Conservation (phyloP, 129 eudicot species). For the Helianthus annuus region DNA sequence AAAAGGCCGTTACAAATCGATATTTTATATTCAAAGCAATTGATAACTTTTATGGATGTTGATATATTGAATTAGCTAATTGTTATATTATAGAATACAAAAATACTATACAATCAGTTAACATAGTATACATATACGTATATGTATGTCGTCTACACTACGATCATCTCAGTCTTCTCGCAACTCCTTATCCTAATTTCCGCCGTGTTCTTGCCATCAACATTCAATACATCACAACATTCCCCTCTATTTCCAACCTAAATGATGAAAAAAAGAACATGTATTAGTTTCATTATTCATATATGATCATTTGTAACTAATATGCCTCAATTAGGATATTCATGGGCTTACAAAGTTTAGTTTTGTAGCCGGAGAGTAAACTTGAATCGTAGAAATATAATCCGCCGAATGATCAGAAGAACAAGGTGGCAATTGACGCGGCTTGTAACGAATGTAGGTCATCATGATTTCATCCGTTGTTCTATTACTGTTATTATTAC, state of each 20-base stretch:
- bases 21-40: background rate
- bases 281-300: background rate
- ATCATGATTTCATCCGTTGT: slow-evolving; percentile 8
- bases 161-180: slow-evolving; percentile 43
- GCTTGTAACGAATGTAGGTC: slow-evolving; percentile 35
- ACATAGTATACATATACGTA: background rate
- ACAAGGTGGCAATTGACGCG: slow-evolving; percentile 33
- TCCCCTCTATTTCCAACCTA: slow-evolving; percentile 70
- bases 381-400: slow-evolving; percentile 29
- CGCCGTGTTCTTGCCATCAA: slow-evolving; percentile 27
- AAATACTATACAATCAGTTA: background rate
- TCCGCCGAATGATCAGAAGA: slow-evolving; percentile 38
- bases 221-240: slow-evolving; percentile 57
- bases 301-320: background rate
- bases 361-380: slow-evolving; percentile 39
- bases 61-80: too few species aligned
- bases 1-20: background rate
- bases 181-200: slow-evolving; percentile 56
- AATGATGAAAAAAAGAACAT: background rate
- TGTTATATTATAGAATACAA: too few species aligned
- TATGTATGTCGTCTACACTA: slow-evolving; percentile 29
- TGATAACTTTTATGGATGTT: too few species aligned
- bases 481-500: background rate
- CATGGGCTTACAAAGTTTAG: slow-evolving; percentile 21
- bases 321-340: background rate